Base-by-base conservation (phyloP, 176 grass and related monocot species). In the Dactylis glomerata region DNA sequence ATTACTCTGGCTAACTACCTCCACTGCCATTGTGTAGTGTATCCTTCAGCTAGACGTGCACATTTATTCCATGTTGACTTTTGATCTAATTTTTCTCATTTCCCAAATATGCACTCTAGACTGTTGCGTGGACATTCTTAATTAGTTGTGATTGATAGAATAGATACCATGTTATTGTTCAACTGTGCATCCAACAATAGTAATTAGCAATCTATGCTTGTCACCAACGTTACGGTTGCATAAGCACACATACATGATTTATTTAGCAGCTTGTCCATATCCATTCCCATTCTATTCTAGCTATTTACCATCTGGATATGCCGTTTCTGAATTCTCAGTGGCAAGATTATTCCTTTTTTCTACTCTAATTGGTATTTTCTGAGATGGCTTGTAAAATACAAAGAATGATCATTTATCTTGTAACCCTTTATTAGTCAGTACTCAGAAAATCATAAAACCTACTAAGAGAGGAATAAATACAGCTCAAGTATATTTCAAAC, bases 381-480 rank as follows among this genome's bases (percentile, higher is more conserved):
- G 42, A 71, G 52, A 75, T 74, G 40, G 16, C n/a, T 61, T 74
- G 68, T 28, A 47, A 77, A 87, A 68, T 50, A 49, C 75, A 87
- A 36, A 67, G 28, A 68, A 30, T 15, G 22, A 46, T 27, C 50
- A 68, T 56, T 56, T 56, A 76, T 45, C 19, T 32, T 68, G 23
- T 13, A 10, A 38, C 37, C 22, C 15, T 57, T 73, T 73, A 45
- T 26, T 32, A 63, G 63, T 70, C 49, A 63, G 46, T 78, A 16
- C 51, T 78, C 14, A 66, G 24, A 72, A 38, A 57, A 77, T 56
- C n/a, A 55, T 41, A 68, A 81, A 74, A 50, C 16, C 42, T 61
- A 34, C 19, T 41, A 81, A 75, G 32, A 23, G 68, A 75, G 62
- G 20, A 84, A 75, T 12, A 79, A 37, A 59, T 77, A 79, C 17